Percentiles rank a stretch among this genome's conserved stretches.
These are phyloP conservation scores for Trichocladium uniseriatum DNA, from an alignment of 495 filamentous ascomycete species.

Conservation along the genomic window DNA sequence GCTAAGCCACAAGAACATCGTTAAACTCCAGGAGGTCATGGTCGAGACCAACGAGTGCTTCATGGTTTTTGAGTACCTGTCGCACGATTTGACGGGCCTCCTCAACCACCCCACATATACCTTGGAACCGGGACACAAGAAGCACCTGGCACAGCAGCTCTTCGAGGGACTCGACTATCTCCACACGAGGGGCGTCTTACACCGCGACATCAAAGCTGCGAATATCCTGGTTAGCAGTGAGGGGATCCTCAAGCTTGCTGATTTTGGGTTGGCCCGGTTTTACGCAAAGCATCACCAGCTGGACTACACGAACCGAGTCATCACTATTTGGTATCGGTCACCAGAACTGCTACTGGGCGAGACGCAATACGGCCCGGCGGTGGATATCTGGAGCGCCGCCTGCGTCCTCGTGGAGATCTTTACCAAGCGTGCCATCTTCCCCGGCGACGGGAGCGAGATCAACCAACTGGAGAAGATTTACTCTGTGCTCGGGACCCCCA, in stretches of 20 bases:
- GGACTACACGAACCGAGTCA: constrained; percentile 98
- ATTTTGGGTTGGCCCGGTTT: constrained; percentile 96
- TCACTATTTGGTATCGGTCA: constrained; percentile 94
- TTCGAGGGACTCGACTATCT: constrained; percentile 94
- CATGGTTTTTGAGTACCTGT: constrained; percentile 99
- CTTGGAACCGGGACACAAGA: constrained; percentile 79
- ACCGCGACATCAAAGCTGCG: constrained; percentile 90
- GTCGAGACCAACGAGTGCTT: constrained; percentile 97
- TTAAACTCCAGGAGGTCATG: constrained; percentile 89
- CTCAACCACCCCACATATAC: constrained; percentile 93
- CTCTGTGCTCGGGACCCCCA: constrained; percentile 84
- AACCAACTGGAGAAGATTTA: constrained; percentile 96
- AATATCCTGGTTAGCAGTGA: constrained; percentile 90
- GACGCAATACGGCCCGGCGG: constrained; percentile 86
- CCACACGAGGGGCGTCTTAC: constrained; percentile 84
- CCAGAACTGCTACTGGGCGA: constrained; percentile 91
- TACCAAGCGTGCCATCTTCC: constrained; percentile 88
- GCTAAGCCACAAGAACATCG: constrained; percentile 83
- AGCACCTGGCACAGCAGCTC: constrained; percentile 85
- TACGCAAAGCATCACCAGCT: constrained; percentile 85
- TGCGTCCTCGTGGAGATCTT: constrained; percentile 97
- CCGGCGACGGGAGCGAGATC: constrained; percentile 88
- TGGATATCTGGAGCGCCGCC: constrained; percentile 96
- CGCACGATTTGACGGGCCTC: constrained; percentile 64
- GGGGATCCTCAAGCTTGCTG: constrained; percentile 83